Evolutionary conservation across 805 yeast species (phyloP).

Genomic region (Starmerella etchellsii): DNA sequence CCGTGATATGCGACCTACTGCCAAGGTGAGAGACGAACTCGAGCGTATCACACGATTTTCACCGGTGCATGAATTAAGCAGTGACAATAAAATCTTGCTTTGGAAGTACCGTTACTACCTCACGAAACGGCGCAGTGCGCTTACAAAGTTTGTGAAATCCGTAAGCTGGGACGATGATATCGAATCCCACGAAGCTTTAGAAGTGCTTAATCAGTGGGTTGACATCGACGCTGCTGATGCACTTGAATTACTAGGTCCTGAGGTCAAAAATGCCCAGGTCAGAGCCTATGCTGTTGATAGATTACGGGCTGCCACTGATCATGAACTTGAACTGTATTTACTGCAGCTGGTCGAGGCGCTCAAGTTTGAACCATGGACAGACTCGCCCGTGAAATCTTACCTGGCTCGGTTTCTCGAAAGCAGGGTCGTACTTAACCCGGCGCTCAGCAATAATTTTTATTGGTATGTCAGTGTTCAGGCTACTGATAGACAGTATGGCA

Average conservation of each 20-base stretch:
- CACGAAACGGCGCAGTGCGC: conserved; percentile 50
- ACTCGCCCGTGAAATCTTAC: conserved; percentile 21
- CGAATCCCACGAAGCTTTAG: conserved; percentile 70
- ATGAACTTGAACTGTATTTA: conserved; percentile 66
- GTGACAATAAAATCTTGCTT: conserved; percentile 69
- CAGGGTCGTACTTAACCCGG: conserved; percentile 50
- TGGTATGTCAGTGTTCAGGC: conserved; percentile 83
- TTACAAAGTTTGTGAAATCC: conserved; percentile 74
- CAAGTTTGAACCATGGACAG: conserved; percentile 48
- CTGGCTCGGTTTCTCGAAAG: conserved; percentile 53
- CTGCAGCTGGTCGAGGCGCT: conserved; percentile 86
- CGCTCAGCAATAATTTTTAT: conserved; percentile 69
- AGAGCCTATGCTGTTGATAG: conserved; percentile 82
- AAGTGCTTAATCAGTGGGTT: conserved; percentile 55
- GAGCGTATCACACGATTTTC: conserved; percentile 59
- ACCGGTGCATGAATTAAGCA: conserved; percentile 68
- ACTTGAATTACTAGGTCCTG: conserved; percentile 69
- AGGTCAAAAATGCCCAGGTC: conserved; percentile 58
- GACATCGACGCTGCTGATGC: conserved; percentile 76
- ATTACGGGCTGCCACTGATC: conserved; percentile 61
- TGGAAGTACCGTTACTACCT: conserved; percentile 86
- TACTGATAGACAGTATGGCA: conserved; percentile 48
- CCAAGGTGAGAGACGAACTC: conserved; percentile 64
- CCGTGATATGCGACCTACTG: conserved; percentile 76
- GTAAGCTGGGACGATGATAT: conserved; percentile 77